Conservation (phyloP, 768 basidiomycete genomes). For the Hemileccinum impolitum region DNA sequence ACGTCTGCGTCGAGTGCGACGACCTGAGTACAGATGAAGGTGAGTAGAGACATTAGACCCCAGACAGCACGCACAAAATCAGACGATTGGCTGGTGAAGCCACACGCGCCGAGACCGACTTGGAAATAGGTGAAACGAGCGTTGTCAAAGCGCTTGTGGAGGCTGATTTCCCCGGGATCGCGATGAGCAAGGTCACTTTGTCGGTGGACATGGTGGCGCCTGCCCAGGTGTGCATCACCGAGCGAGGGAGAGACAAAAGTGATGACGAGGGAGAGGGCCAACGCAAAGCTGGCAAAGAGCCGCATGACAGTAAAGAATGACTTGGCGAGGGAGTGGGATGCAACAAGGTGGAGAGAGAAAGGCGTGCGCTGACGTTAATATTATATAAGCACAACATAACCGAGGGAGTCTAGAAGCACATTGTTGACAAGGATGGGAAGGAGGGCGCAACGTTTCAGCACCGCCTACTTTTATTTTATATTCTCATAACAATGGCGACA, state of each 20-base stretch:
- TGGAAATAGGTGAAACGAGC: slow-evolving; percentile 38
- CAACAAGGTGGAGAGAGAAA: neutral
- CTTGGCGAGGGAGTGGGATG: slow-evolving; percentile 11
- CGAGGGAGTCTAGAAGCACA: neutral
- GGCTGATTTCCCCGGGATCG: slow-evolving; percentile 20
- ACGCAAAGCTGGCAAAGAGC: slow-evolving; percentile 17
- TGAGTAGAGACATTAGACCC: slow-evolving; percentile 2
- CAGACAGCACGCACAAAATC: slow-evolving; percentile 34
- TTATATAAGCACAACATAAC: slow-evolving; percentile 8
- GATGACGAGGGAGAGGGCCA: slow-evolving; percentile 18
- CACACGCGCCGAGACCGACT: slow-evolving; percentile 45
- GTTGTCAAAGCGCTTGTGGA: slow-evolving; percentile 21
- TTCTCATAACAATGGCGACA: neutral
- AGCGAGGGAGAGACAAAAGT: slow-evolving; percentile 16
- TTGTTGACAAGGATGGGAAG: no score
- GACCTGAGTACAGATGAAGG: slow-evolving; percentile 35
- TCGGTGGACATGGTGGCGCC: slow-evolving; percentile 22
- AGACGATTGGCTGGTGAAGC: slow-evolving; percentile 19
- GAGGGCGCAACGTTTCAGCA: no score
- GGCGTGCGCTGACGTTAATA: neutral
- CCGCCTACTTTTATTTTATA: neutral
- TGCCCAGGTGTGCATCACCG: slow-evolving; percentile 20
- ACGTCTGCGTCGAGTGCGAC: slow-evolving; percentile 44
- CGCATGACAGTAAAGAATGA: slow-evolving; percentile 28
- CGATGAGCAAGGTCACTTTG: slow-evolving; percentile 24